Conservation (phyloP, 2,329 filamentous ascomycete genomes). For the Mycosphaerella arachidis region DNA sequence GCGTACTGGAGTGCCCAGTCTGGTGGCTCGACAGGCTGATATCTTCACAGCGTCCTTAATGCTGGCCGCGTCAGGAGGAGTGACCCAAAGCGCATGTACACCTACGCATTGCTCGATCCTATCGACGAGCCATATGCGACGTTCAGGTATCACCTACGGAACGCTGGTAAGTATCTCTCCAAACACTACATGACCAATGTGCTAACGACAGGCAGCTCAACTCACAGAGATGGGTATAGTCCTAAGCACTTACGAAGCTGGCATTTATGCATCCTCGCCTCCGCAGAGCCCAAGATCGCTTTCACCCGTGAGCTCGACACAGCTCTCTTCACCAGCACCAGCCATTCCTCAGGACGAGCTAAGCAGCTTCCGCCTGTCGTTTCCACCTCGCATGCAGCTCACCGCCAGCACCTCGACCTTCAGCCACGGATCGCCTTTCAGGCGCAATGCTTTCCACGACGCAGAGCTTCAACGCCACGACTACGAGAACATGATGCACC, state of each 20-base stretch:
- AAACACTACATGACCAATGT: background rate
- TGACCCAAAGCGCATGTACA: slow-evolving; percentile 44
- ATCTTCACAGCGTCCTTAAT: slow-evolving; percentile 29
- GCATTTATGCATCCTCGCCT: background rate
- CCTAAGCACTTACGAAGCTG: background rate
- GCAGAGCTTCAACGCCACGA: background rate
- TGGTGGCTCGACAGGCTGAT: background rate
- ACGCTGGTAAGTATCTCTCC: slow-evolving; percentile 6
- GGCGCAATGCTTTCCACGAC: background rate
- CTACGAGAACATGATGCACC: background rate
- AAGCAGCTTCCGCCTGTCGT: slow-evolving; percentile 9
- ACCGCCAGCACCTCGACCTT: slow-evolving; percentile 1
- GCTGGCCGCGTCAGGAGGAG: slow-evolving; percentile 31
- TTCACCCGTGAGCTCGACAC: background rate
- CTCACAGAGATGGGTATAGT: slow-evolving; percentile 6
- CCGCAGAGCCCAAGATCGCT: background rate
- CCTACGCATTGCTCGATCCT: slow-evolving; percentile 47
- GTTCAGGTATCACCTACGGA: slow-evolving; percentile 36
- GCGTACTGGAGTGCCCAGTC: background rate
- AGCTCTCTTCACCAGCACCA: background rate
- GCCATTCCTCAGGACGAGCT: background rate
- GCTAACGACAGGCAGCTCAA: slow-evolving; percentile 5
- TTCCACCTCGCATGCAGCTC: slow-evolving; percentile 12
- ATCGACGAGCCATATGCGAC: slow-evolving; percentile 45
- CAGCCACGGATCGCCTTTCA: slow-evolving; percentile 6